Conservation (phyloP, 768 basidiomycete species). For the Cystofilobasidium bisporidii region DNA sequence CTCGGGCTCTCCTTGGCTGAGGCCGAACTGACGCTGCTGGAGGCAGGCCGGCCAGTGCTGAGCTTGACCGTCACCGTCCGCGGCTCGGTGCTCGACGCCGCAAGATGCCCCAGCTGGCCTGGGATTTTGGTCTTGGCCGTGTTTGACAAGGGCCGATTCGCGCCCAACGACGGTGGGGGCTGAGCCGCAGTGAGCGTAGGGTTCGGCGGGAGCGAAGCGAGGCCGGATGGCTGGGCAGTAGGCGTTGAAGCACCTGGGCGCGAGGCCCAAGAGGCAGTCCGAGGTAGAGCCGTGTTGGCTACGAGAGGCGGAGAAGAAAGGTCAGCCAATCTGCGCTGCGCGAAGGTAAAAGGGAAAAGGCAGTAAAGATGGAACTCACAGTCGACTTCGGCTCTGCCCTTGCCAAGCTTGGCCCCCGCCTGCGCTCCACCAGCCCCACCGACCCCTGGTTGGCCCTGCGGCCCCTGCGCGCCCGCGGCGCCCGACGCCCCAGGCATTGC, state of each 20-base stretch:
- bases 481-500: too few species aligned
- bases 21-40: neutral
- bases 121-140: conserved; percentile 1
- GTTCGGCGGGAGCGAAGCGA: conserved; percentile 32
- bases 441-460: neutral
- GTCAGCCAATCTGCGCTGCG: neutral
- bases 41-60: neutral
- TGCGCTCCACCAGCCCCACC: neutral
- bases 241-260: conserved; percentile 34
- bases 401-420: neutral
- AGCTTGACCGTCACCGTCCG: conserved; percentile 3
- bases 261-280: conserved; percentile 45
- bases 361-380: neutral
- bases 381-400: neutral
- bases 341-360: neutral
- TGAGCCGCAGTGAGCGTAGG: conserved; percentile 6
- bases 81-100: neutral
- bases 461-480: neutral
- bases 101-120: neutral
- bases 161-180: neutral
- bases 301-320: neutral
- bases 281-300: conserved; percentile 51
- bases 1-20: too few species aligned
- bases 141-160: neutral
- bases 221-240: conserved; percentile 16